phyloP scores from a whole-genome alignment of 2,329 filamentous ascomycete genomes.

The Monilinia aucupariae region DNA sequence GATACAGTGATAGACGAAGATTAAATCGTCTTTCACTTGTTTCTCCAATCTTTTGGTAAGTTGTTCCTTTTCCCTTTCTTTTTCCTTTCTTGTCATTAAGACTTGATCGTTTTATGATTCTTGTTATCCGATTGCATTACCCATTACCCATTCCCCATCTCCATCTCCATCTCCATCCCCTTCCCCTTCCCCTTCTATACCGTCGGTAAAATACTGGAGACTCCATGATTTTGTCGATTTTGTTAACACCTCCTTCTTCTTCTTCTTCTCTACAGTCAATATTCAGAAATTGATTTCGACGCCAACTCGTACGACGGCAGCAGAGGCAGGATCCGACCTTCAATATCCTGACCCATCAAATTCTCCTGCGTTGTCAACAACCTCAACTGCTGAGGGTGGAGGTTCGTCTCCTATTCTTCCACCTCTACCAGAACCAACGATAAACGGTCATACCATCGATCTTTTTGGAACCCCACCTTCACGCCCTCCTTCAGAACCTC shows the following conservation, averaged over 20 bases:
- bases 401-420: conserved; percentile 55
- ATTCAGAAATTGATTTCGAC: conserved; percentile 35
- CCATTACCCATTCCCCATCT: too few relatives aligned
- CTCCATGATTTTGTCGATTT: not conserved
- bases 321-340: conserved; percentile 48
- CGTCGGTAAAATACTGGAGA: not conserved
- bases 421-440: conserved; percentile 52
- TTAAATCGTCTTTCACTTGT: conserved; percentile 55
- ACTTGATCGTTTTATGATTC: conserved; percentile 9
- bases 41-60: conserved; percentile 38
- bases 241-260: not conserved
- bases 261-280: conserved; percentile 11
- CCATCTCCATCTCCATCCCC: not conserved
- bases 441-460: conserved; percentile 51
- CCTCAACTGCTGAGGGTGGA: conserved; percentile 56
- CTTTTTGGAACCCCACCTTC: conserved; percentile 49
- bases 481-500: conserved; percentile 16
- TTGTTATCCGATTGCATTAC: conserved; percentile 4
- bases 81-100: accelerated
- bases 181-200: not conserved
- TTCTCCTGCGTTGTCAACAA: conserved; percentile 56
- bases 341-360: conserved; percentile 35
- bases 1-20: conserved; percentile 54
- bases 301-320: conserved; percentile 54
- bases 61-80: conserved; percentile 5